Base-by-base conservation (phyloP, 2,329 filamentous ascomycete species). In the Monilinia aucupariae region DNA sequence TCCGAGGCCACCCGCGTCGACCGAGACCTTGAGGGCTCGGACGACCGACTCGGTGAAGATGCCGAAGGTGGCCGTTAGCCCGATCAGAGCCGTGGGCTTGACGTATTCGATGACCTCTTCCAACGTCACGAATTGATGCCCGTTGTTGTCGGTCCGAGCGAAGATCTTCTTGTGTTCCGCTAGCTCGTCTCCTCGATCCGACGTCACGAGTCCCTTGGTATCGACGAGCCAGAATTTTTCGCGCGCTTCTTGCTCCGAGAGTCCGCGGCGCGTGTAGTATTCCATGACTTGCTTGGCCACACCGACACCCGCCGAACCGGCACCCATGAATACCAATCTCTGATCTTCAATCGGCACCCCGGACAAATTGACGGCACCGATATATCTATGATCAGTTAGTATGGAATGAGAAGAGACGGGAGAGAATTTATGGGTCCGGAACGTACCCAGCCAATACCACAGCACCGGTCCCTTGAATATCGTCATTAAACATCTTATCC, bases 401-500 rank as follows among this genome's bases (percentile, higher is more conserved):
- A 25, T 22, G 3, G 27, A 3, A 30, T 41, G 34, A 8, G 47
- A 1, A 20, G 20, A 7, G 13, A 25, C 4, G n/a, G 12, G 27
- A 34, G 10, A 34, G 34, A 30, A 30, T 56, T 45, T 25, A 32
- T 30, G 27, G 27, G 6, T 45, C 25, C 39, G 15, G 27, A 20
- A 62, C 81, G 75, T 77, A 85, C 81, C 93, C 93, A 67, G 85
- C 93, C 62, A 97, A 84, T 66, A 97, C 92, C 72, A 99, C 94
- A 67, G 93, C 92, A 71, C 94, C 94, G 70, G 94, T 97, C 69
- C 93, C 93, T 80, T 97, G 93, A 74, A 99, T 94, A 75, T 99
- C 93, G 74, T 97, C 94, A 77, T 97, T 97, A 85, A 99, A 99
- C 82, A 91, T 96, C 76, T 90, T 92, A 81, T 96, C 93, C 75